Percentiles rank a stretch among this genome's conserved stretches.
phyloP scores from a whole-genome alignment of 441 rosid genomes.

The Kokia cookei region DNA sequence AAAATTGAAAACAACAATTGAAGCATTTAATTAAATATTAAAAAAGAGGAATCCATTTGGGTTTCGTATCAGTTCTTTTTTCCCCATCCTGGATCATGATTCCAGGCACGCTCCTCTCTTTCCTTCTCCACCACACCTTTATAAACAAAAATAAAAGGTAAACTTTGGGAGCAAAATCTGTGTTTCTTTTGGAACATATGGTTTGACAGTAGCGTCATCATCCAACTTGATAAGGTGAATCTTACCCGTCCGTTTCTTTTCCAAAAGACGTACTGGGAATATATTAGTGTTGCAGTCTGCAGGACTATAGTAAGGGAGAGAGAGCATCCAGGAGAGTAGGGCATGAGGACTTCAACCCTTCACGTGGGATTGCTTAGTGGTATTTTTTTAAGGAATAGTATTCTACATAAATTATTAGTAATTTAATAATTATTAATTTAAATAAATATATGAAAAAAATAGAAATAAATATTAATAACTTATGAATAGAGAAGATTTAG shows the following conservation, averaged over 20 bases:
- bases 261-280: not conserved
- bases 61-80: not conserved
- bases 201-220: conserved; percentile 20
- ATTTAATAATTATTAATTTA: no score
- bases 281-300: not conserved
- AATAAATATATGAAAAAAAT: no score
- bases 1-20: not conserved
- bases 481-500: no score
- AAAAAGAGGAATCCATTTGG: not conserved
- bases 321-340: not conserved
- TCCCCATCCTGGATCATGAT: not conserved
- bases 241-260: conserved; percentile 30
- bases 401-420: no score
- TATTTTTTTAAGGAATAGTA: no score
- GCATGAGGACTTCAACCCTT: not conserved
- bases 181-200: not conserved
- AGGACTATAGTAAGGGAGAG: not conserved
- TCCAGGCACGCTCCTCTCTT: not conserved
- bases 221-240: conserved; percentile 23
- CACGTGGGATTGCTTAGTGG: not conserved
- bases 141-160: not conserved
- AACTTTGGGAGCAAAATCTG: not conserved
- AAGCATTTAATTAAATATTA: not conserved
- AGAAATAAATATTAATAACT: no score
- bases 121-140: not conserved